Conservation (phyloP, 768 basidiomycete species). For the Pleurotus ostreatus region DNA sequence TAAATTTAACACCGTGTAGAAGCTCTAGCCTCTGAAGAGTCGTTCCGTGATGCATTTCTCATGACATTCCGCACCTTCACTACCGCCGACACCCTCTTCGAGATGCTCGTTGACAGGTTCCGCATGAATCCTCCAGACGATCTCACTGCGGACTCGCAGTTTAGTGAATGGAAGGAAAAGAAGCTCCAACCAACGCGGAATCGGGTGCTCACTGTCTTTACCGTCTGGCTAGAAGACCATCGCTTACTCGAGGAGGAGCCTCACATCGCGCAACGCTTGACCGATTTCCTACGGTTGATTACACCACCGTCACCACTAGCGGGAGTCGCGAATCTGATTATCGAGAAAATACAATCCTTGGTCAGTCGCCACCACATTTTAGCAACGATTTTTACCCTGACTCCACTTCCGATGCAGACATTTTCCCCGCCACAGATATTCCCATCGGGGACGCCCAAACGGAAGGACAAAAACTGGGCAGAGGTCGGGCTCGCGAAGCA, state of each 20-base stretch:
- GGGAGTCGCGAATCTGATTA: slow-evolving; percentile 41
- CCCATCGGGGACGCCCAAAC: slow-evolving; percentile 22
- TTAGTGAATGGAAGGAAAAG: slow-evolving; percentile 61
- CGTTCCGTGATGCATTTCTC: slow-evolving; percentile 64
- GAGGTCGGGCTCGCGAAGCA: slow-evolving; percentile 62
- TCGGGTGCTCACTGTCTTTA: slow-evolving; percentile 52
- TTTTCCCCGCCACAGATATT: slow-evolving; percentile 6
- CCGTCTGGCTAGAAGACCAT: slow-evolving; percentile 60
- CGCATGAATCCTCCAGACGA: slow-evolving; percentile 47
- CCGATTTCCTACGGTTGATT: slow-evolving; percentile 48
- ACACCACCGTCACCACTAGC: slow-evolving; percentile 35
- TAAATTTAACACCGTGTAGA: slow-evolving; percentile 14
- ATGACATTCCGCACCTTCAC: slow-evolving; percentile 83
- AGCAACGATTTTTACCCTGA: not conserved
- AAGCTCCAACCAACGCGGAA: slow-evolving; percentile 61
- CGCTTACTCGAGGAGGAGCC: slow-evolving; percentile 62
- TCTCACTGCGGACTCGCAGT: slow-evolving; percentile 42
- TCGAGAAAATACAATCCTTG: slow-evolving; percentile 49
- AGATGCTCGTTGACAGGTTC: slow-evolving; percentile 63
- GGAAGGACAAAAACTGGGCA: slow-evolving; percentile 41
- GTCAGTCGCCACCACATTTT: slow-evolving; percentile 31
- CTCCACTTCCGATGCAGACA: not conserved
- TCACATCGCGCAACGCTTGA: slow-evolving; percentile 51
- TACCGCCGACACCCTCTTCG: slow-evolving; percentile 62
- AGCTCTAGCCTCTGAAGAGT: slow-evolving; percentile 22